These are phyloP conservation scores for Apiospora rasikravindrae DNA, from an alignment of 2,329 filamentous ascomycete species.

Conservation along the genomic window DNA sequence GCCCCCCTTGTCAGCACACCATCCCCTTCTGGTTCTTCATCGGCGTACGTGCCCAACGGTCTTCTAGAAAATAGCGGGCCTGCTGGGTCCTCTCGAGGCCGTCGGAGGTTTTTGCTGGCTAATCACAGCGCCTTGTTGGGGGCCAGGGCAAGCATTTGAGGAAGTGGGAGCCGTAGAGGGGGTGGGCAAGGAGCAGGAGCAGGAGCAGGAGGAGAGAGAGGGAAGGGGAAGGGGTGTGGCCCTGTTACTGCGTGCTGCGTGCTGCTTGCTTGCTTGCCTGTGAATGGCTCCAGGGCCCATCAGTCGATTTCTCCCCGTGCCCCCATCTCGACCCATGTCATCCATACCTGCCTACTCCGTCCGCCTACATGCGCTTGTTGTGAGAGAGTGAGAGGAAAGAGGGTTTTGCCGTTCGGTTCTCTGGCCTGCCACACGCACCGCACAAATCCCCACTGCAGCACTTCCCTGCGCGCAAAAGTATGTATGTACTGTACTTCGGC, in stretches of 20 bases:
- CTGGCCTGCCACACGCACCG: slow-evolving; percentile 14
- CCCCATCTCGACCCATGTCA: slow-evolving; percentile 40
- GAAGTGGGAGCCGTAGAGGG: slow-evolving; percentile 34
- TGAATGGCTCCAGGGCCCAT: slow-evolving; percentile 37
- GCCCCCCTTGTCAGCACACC: slow-evolving; percentile 42
- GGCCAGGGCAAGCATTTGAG: slow-evolving; percentile 43
- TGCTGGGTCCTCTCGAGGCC: slow-evolving; percentile 37
- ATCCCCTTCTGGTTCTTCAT: slow-evolving; percentile 46
- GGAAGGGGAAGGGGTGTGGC: slow-evolving; percentile 24
- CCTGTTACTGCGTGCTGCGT: slow-evolving; percentile 20
- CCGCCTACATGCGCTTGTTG: slow-evolving; percentile 29
- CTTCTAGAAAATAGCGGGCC: slow-evolving; percentile 54
- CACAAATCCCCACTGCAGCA: slow-evolving; percentile 8
- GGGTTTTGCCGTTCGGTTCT: slow-evolving; percentile 21
- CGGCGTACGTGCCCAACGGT: slow-evolving; percentile 52
- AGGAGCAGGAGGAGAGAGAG: not conserved
- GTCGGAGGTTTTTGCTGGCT: slow-evolving; percentile 53
- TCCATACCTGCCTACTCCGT: slow-evolving; percentile 40
- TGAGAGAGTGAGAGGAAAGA: slow-evolving; percentile 13
- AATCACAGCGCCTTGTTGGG: slow-evolving; percentile 48
- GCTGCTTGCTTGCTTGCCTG: slow-evolving; percentile 27
- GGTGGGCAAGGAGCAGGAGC: not conserved
- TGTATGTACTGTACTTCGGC: slow-evolving; percentile 8
- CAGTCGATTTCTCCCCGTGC: slow-evolving; percentile 36
- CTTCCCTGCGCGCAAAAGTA: not conserved